Evolutionary conservation across 495 filamentous ascomycete genomes (phyloP).

Genomic region (Penicillium waksmanii): DNA sequence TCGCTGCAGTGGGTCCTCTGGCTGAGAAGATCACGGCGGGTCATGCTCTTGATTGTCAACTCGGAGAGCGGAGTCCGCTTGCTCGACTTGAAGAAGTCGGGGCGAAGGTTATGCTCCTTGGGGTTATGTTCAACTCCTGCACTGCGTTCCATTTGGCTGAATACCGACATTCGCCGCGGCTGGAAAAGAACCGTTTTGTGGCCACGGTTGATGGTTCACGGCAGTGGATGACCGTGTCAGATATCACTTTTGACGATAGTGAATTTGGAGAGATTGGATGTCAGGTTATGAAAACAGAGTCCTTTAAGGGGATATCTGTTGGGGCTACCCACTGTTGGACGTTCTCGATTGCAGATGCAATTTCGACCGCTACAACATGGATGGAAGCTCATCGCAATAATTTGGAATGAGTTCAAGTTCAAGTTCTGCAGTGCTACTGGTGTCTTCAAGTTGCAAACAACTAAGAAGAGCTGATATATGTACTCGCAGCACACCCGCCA

Average conservation of each 20-base stretch:
- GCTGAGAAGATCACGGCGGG: neutral
- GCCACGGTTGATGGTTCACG: neutral
- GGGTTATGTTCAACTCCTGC: neutral
- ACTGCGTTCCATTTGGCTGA: slow-evolving; percentile 7
- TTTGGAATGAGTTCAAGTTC: neutral
- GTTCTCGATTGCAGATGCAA: neutral
- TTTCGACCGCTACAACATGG: neutral
- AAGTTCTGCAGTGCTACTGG: neutral
- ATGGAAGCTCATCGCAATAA: neutral
- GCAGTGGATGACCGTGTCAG: neutral
- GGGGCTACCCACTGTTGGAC: neutral
- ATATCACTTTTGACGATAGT: neutral
- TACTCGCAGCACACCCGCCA: neutral
- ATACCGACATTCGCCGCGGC: neutral
- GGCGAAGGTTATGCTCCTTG: neutral
- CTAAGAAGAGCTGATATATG: neutral
- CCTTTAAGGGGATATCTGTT: neutral
- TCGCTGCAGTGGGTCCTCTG: neutral
- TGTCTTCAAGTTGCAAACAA: neutral
- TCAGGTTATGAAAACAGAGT: neutral
- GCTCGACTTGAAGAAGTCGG: neutral
- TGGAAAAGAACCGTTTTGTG: neutral
- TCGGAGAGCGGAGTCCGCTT: slow-evolving; percentile 1
- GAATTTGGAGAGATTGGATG: neutral
- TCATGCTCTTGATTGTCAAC: slow-evolving; percentile 4